These are phyloP conservation scores for Metschnikowia reukaufii DNA, from an alignment of 805 yeast species.

Conservation along the genomic window DNA sequence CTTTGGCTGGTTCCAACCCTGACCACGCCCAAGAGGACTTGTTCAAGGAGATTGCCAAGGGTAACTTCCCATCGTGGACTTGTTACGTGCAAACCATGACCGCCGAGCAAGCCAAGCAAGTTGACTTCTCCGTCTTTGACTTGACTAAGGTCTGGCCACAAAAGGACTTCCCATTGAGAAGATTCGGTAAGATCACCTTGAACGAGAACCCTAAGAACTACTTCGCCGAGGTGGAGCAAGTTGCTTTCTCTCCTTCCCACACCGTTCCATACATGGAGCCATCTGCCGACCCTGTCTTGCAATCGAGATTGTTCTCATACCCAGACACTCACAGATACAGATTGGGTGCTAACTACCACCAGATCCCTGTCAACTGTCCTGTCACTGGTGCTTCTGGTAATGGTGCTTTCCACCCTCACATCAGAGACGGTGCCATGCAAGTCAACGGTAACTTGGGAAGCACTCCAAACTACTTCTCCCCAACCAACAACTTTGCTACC, in stretches of 20 bases:
- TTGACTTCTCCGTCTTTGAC: constrained; percentile 82
- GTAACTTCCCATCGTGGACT: constrained; percentile 83
- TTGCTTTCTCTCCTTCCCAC: constrained; percentile 82
- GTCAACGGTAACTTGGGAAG: constrained; percentile 66
- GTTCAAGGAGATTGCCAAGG: constrained; percentile 73
- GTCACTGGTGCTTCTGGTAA: constrained; percentile 30
- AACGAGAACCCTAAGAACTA: constrained; percentile 84
- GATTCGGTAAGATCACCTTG: constrained; percentile 75
- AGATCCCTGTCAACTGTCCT: constrained; percentile 91
- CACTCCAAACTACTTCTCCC: constrained; percentile 71
- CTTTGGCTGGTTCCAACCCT: constrained; percentile 73
- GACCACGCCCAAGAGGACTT: constrained; percentile 80
- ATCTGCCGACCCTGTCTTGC: constrained; percentile 81
- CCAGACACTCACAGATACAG: constrained; percentile 87
- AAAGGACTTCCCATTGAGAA: constrained; percentile 78
- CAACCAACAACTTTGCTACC: constrained; percentile 53
- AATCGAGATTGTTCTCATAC: constrained; percentile 77
- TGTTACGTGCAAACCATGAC: constrained; percentile 86
- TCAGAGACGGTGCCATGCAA: constrained; percentile 79
- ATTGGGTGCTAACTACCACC: constrained; percentile 72
- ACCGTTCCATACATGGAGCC: constrained; percentile 84
- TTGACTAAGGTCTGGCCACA: constrained; percentile 94
- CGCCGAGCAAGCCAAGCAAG: constrained; percentile 69
- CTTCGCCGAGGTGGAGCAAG: constrained; percentile 86
- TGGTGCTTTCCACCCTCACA: constrained; percentile 56